phyloP scores from a whole-genome alignment of 2,329 filamentous ascomycete species.

The Thelonectria discophora region DNA sequence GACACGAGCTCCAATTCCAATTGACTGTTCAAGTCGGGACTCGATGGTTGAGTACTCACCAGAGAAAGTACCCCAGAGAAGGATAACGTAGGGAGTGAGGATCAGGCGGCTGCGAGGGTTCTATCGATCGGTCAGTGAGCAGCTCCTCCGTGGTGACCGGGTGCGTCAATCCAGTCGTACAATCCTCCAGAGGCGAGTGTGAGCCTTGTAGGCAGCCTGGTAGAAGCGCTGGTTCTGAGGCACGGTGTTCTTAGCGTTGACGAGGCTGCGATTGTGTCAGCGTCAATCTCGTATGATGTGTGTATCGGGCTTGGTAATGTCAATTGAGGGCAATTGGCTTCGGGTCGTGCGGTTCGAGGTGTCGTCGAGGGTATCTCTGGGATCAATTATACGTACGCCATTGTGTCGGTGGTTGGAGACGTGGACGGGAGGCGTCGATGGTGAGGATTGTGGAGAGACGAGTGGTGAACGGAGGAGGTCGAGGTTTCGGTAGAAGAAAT shows the following conservation, averaged over 20 bases:
- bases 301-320: constrained; percentile 25
- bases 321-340: constrained; percentile 40
- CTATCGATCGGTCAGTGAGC: constrained; percentile 52
- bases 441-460: constrained; percentile 39
- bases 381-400: constrained; percentile 51
- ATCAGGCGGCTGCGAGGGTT: constrained; percentile 70
- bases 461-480: constrained; percentile 42
- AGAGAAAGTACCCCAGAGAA: constrained; percentile 69
- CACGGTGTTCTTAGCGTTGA: constrained; percentile 81
- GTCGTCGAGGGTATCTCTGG: constrained; percentile 21
- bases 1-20: constrained; percentile 4
- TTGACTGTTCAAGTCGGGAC: not conserved
- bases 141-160: constrained; percentile 8
- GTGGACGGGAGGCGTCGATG: constrained; percentile 35
- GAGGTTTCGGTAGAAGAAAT: constrained; percentile 47
- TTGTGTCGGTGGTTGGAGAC: constrained; percentile 46
- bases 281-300: constrained; percentile 41
- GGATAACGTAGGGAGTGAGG: constrained; percentile 73
- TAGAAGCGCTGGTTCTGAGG: constrained; percentile 78
- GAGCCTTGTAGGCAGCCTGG: constrained; percentile 75
- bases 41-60: constrained; percentile 57
- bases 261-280: constrained; percentile 55
- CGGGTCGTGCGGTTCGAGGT: constrained; percentile 17
- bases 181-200: constrained; percentile 79
- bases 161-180: constrained; percentile 59